phyloP scores from a whole-genome alignment of 805 yeast genomes.

The Blastobotrys robertii region DNA sequence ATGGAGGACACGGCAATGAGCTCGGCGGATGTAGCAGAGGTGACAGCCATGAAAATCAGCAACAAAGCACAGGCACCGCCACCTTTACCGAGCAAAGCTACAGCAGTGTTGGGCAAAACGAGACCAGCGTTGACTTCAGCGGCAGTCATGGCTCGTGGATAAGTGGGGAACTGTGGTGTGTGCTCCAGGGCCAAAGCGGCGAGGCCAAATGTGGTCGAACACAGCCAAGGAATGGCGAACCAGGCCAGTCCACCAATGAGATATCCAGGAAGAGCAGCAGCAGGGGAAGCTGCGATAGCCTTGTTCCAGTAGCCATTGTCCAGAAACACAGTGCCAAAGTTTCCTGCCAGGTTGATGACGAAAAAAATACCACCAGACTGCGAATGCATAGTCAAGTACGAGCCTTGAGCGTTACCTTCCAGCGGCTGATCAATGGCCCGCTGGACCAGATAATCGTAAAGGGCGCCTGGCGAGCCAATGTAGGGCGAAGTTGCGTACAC shows the following conservation, averaged over 20 bases:
- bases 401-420: slow-evolving; percentile 74
- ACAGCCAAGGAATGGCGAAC: slow-evolving; percentile 82
- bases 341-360: slow-evolving; percentile 80
- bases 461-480: slow-evolving; percentile 74
- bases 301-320: slow-evolving; percentile 87
- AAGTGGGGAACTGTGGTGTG: slow-evolving; percentile 67
- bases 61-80: slow-evolving; percentile 80
- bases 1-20: slow-evolving; percentile 81
- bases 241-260: slow-evolving; percentile 82
- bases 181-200: slow-evolving; percentile 67
- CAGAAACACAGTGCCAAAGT: slow-evolving; percentile 79
- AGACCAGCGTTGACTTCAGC: slow-evolving; percentile 76
- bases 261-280: slow-evolving; percentile 79
- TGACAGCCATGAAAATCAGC: slow-evolving; percentile 83
- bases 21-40: slow-evolving; percentile 88
- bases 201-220: slow-evolving; percentile 80
- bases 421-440: slow-evolving; percentile 52
- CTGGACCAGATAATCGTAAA: slow-evolving; percentile 62
- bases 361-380: slow-evolving; percentile 81
- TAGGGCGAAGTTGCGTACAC: slow-evolving; percentile 59
- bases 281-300: slow-evolving; percentile 79
- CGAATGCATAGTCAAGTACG: slow-evolving; percentile 81
- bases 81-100: slow-evolving; percentile 73
- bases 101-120: slow-evolving; percentile 59
- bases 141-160: slow-evolving; percentile 54